Evolutionary conservation across 164 flowering plant species (phyloP).

Genomic region (Dillenia suffruticosa): DNA sequence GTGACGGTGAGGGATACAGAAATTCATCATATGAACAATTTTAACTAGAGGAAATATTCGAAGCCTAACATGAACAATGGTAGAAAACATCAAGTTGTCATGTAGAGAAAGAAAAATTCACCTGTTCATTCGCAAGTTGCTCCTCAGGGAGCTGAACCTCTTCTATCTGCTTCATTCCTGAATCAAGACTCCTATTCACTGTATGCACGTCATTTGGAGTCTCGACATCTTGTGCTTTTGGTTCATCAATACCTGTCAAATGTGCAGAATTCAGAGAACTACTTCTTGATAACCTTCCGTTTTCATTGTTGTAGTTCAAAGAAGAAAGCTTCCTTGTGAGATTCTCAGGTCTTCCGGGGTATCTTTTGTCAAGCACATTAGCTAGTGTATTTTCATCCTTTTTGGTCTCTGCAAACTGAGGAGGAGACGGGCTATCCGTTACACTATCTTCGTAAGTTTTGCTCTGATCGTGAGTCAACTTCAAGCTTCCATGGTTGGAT

Average conservation of each 20-base stretch:
- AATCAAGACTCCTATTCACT: slow-evolving; percentile 61
- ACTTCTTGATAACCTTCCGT: slow-evolving; percentile 22
- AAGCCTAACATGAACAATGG: no score
- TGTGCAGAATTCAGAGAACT: slow-evolving; percentile 31
- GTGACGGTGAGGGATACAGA: background rate
- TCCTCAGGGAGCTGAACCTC: slow-evolving; percentile 47
- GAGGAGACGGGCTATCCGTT: slow-evolving; percentile 18
- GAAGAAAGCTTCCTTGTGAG: slow-evolving; percentile 20
- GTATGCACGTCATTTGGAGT: slow-evolving; percentile 44
- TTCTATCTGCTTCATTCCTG: slow-evolving; percentile 62
- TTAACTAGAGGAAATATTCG: background rate
- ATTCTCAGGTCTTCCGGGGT: slow-evolving; percentile 34
- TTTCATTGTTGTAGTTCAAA: slow-evolving; percentile 19
- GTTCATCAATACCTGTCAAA: slow-evolving; percentile 17
- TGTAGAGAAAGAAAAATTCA: slow-evolving; percentile 12
- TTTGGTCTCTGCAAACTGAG: slow-evolving; percentile 23
- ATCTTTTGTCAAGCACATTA: slow-evolving; percentile 32
- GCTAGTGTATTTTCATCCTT: slow-evolving; percentile 38
- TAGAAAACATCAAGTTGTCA: no score
- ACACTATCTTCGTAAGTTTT: slow-evolving; percentile 53
- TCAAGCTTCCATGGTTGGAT: slow-evolving; percentile 15
- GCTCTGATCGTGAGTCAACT: slow-evolving; percentile 34
- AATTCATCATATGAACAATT: background rate
- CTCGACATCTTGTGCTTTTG: slow-evolving; percentile 16
- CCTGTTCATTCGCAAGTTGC: slow-evolving; percentile 55